These are phyloP conservation scores for Tolypocladium nubicola DNA, from an alignment of 2,329 filamentous ascomycete genomes.

Conservation along the genomic window DNA sequence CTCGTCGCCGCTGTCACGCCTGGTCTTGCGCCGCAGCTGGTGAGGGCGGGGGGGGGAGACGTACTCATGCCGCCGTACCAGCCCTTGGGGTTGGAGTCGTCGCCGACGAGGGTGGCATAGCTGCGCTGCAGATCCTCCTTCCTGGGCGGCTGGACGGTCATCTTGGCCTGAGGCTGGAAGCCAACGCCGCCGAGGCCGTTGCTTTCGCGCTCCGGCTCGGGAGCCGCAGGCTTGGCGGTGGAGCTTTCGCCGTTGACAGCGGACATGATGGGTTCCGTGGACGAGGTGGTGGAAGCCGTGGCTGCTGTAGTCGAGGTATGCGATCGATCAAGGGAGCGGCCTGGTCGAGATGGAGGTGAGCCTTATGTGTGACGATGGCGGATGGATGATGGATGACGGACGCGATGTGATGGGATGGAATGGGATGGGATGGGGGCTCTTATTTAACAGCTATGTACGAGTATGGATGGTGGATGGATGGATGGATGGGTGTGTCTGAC, in stretches of 20 bases:
- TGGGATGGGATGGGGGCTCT: too few relatives aligned
- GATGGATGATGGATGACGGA: not conserved
- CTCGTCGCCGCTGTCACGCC: not conserved
- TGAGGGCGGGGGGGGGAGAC: slow-evolving; percentile 18
- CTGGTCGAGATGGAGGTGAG: not conserved
- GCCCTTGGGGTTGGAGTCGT: slow-evolving; percentile 61
- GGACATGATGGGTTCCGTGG: slow-evolving; percentile 9
- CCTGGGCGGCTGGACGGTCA: slow-evolving; percentile 68
- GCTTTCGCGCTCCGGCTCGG: slow-evolving; percentile 3
- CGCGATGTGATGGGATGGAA: too few relatives aligned
- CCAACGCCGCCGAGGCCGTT: slow-evolving; percentile 19
- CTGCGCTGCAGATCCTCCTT: slow-evolving; percentile 76
- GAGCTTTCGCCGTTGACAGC: slow-evolving; percentile 15
- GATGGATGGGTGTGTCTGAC: not conserved
- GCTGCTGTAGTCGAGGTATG: not conserved
- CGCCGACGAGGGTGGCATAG: slow-evolving; percentile 56
- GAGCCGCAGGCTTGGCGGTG: slow-evolving; percentile 17
- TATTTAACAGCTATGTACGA: too few relatives aligned
- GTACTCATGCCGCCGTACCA: slow-evolving; percentile 86
- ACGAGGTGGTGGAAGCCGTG: slow-evolving; percentile 8
- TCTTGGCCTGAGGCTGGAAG: slow-evolving; percentile 42
- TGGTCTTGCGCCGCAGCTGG: not conserved
- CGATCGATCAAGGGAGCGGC: not conserved
- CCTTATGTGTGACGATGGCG: not conserved
- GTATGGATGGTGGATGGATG: not conserved